These are phyloP conservation scores for Fusarium falciforme DNA, from an alignment of 2,329 filamentous ascomycete species.

Conservation along the genomic window DNA sequence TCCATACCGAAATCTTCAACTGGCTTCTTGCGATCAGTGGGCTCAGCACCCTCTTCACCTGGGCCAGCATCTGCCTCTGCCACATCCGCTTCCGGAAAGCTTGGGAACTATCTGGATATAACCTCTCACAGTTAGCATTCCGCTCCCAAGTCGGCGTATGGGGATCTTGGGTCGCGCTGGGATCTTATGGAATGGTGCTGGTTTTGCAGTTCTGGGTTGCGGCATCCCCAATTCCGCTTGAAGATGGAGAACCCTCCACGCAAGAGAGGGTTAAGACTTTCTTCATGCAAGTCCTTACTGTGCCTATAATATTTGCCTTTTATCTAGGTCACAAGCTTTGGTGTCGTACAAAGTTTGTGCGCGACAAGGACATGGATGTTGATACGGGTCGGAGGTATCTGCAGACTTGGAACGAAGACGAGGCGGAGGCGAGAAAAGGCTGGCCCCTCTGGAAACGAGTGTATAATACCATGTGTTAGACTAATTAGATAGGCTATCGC, in stretches of 20 bases:
- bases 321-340: slow-evolving; percentile 82
- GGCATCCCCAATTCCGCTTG: slow-evolving; percentile 71
- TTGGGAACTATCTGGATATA: slow-evolving; percentile 76
- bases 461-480: slow-evolving; percentile 77
- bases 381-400: slow-evolving; percentile 86
- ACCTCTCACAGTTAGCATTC: slow-evolving; percentile 82
- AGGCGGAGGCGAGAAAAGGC: slow-evolving; percentile 75
- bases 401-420: slow-evolving; percentile 81
- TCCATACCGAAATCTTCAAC: slow-evolving; percentile 73
- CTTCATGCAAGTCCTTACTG: slow-evolving; percentile 77
- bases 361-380: slow-evolving; percentile 81
- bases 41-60: slow-evolving; percentile 79
- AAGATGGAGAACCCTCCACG: background rate
- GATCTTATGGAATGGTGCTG: slow-evolving; percentile 81
- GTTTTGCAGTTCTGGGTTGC: slow-evolving; percentile 89
- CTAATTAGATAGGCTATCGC: background rate
- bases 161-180: slow-evolving; percentile 87
- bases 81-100: slow-evolving; percentile 90
- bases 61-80: slow-evolving; percentile 83
- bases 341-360: slow-evolving; percentile 75
- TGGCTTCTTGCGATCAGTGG: slow-evolving; percentile 85
- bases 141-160: slow-evolving; percentile 78
- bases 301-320: slow-evolving; percentile 73
- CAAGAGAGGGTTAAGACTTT: slow-evolving; percentile 68
- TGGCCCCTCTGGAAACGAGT: slow-evolving; percentile 82